Evolutionary conservation across 371 early-diverging fungal species (phyloP).

Genomic region (Lichtheimia corymbifera): DNA sequence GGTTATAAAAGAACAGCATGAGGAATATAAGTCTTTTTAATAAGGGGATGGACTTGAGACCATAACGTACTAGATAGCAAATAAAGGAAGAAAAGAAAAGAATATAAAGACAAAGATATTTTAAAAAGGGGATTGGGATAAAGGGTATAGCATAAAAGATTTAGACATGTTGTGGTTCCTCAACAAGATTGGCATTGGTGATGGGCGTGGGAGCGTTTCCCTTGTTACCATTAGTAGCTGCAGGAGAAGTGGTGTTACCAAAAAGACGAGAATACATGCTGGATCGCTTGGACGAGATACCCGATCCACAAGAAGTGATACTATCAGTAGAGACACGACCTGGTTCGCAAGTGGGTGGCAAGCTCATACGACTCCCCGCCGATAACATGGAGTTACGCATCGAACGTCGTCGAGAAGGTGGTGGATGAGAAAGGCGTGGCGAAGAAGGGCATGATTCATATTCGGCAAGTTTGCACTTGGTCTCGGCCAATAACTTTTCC

Average conservation of each 20-base stretch:
- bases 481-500: slow-evolving; percentile 48
- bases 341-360: slow-evolving; percentile 18
- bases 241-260: not conserved
- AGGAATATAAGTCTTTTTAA: too few species aligned
- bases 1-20: too few species aligned
- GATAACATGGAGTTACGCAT: slow-evolving; percentile 18
- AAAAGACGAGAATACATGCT: slow-evolving; percentile 41
- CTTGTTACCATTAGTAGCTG: too few species aligned
- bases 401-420: slow-evolving; percentile 26
- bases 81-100: too few species aligned
- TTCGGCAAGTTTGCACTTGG: slow-evolving; percentile 44
- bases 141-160: too few species aligned
- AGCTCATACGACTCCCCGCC: slow-evolving; percentile 13
- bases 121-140: too few species aligned
- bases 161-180: too few species aligned
- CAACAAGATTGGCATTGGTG: too few species aligned
- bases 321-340: slow-evolving; percentile 40
- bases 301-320: slow-evolving; percentile 20
- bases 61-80: too few species aligned
- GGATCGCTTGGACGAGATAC: slow-evolving; percentile 30
- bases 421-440: slow-evolving; percentile 27
- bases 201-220: too few species aligned
- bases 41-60: too few species aligned
- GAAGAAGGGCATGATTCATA: slow-evolving; percentile 30
- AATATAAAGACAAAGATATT: too few species aligned